Percentiles rank a stretch among this genome's conserved stretches.
These are phyloP conservation scores for Venturia asperata DNA, from an alignment of 2,329 filamentous ascomycete species.

Conservation along the genomic window DNA sequence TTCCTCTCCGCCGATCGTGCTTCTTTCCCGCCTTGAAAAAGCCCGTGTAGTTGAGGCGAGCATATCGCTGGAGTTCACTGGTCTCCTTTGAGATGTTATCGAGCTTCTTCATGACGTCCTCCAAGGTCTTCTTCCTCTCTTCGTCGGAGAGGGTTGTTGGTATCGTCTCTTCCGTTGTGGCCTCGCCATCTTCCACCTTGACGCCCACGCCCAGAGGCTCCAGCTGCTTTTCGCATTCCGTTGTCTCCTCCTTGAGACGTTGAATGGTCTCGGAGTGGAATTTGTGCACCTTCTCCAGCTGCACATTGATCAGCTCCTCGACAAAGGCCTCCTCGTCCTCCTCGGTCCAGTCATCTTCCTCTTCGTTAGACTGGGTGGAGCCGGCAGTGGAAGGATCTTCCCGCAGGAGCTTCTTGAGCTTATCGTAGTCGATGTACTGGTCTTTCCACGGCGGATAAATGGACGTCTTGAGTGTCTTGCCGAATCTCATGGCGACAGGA, in stretches of 20 bases:
- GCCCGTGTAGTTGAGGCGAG: slow-evolving; percentile 92
- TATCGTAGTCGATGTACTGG: slow-evolving; percentile 91
- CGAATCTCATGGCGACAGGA: slow-evolving; percentile 70
- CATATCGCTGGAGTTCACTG: slow-evolving; percentile 90
- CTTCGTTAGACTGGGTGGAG: slow-evolving; percentile 46
- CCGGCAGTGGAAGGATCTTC: slow-evolving; percentile 55
- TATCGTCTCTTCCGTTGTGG: slow-evolving; percentile 25
- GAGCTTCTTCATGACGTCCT: slow-evolving; percentile 69
- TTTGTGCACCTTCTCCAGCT: slow-evolving; percentile 87
- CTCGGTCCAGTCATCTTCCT: slow-evolving; percentile 70
- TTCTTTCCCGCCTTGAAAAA: slow-evolving; percentile 99
- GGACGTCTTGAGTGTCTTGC: slow-evolving; percentile 73
- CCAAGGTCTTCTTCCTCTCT: slow-evolving; percentile 49
- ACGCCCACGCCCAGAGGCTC: slow-evolving; percentile 47
- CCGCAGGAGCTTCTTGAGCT: slow-evolving; percentile 81
- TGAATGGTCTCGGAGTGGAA: slow-evolving; percentile 82
- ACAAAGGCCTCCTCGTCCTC: slow-evolving; percentile 91
- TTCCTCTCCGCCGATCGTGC: slow-evolving; percentile 87
- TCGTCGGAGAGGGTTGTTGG: slow-evolving; percentile 30
- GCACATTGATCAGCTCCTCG: slow-evolving; percentile 87
- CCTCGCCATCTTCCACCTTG: slow-evolving; percentile 28
- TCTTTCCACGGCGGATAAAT: slow-evolving; percentile 84
- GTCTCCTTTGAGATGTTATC: slow-evolving; percentile 85
- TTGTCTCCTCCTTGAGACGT: slow-evolving; percentile 71
- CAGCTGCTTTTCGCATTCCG: slow-evolving; percentile 59